A percentile compares a stretch with the other conserved stretches of the same genome.
Evolutionary conservation across 2,329 filamentous ascomycete species (phyloP).

Genomic region (Cladosporium sphaerospermum): DNA sequence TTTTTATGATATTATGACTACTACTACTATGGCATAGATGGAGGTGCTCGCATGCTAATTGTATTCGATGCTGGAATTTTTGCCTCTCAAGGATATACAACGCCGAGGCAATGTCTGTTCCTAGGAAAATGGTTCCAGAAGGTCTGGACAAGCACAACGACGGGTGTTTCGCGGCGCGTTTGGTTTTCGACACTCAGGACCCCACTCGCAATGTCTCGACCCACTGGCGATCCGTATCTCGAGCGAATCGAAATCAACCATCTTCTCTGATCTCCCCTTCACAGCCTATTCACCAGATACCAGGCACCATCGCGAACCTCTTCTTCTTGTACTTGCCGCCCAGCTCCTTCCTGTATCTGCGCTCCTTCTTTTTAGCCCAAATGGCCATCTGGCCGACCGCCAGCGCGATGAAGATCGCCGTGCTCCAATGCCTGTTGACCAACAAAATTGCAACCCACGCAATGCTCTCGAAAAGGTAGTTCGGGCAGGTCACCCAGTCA

Average conservation of each 20-base stretch:
- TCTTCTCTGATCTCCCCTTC: not conserved
- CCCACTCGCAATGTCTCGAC: too few species aligned
- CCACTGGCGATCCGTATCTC: too few species aligned
- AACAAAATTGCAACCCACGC: constrained; percentile 80
- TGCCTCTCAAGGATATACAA: too few species aligned
- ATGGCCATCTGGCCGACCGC: constrained; percentile 72
- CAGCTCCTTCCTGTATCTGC: constrained; percentile 81
- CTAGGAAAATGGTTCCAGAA: too few species aligned
- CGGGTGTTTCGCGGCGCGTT: too few species aligned
- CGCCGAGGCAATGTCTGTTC: too few species aligned
- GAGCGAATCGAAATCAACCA: not conserved
- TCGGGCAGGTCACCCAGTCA: constrained; percentile 82
- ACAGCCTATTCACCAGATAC: constrained; percentile 52
- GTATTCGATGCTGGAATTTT: too few species aligned
- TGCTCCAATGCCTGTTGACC: constrained; percentile 71
- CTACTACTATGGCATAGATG: too few species aligned
- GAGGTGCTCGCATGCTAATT: too few species aligned
- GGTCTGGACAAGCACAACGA: too few species aligned
- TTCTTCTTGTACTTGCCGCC: constrained; percentile 94
- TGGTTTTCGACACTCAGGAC: too few species aligned
- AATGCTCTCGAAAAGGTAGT: constrained; percentile 89
- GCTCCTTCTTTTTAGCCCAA: constrained; percentile 92
- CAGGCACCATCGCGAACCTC: constrained; percentile 74
- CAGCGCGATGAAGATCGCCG: constrained; percentile 67
- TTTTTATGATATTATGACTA: too few species aligned